Conservation (phyloP, 2,329 filamentous ascomycete genomes). For the Aaosphaeria arxii region DNA sequence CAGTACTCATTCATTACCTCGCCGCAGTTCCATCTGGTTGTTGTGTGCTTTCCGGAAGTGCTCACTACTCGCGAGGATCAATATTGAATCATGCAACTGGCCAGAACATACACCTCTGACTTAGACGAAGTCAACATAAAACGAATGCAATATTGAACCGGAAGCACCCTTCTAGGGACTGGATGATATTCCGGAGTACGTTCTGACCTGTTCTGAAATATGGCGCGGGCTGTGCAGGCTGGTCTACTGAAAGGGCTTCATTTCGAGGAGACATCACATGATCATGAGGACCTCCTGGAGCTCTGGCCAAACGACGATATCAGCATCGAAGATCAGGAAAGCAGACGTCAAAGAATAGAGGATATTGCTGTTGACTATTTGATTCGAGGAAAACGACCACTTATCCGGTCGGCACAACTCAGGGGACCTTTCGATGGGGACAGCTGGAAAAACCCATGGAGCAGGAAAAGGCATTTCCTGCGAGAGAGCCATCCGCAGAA, state of each 20-base stretch:
- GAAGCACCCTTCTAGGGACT: too few species aligned
- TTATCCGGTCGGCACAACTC: conserved; percentile 60
- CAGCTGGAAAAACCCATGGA: conserved; percentile 38
- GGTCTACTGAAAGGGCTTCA: conserved; percentile 22
- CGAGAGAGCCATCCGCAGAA: too few species aligned
- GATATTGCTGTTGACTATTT: conserved; percentile 55
- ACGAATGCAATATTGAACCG: too few species aligned
- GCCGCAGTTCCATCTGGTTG: too few species aligned
- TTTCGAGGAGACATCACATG: conserved; percentile 13
- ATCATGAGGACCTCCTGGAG: conserved; percentile 45
- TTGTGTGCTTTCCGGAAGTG: too few species aligned
- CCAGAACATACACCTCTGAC: too few species aligned
- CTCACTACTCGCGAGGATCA: too few species aligned
- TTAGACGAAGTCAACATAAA: too few species aligned
- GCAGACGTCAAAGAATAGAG: conserved; percentile 53
- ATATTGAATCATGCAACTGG: too few species aligned
- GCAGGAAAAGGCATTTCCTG: background rate
- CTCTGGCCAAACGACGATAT: conserved; percentile 48
- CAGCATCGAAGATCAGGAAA: conserved; percentile 53
- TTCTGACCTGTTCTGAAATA: too few species aligned
- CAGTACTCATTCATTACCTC: too few species aligned
- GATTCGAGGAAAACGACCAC: conserved; percentile 53
- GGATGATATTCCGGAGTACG: too few species aligned
- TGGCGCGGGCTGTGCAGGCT: conserved; percentile 1
- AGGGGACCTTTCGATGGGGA: conserved; percentile 57